These are phyloP conservation scores for Pseudogymnoascus sp. DNA, from an alignment of 2,329 filamentous ascomycete genomes.

Conservation along the genomic window DNA sequence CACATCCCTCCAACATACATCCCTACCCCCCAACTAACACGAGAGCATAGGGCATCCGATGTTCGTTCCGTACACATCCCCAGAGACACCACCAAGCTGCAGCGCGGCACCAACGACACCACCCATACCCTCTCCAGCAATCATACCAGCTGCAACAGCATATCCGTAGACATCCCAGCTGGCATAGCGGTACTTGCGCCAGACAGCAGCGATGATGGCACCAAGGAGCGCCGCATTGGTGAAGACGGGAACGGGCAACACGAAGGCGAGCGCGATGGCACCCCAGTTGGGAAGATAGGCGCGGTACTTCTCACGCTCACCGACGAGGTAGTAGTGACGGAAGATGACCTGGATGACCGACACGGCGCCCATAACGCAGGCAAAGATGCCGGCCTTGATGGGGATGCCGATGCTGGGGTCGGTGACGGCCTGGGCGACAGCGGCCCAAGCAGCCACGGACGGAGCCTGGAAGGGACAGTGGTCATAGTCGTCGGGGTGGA, in stretches of 20 bases:
- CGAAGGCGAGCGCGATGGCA: constrained; percentile 51
- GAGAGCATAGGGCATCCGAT: constrained; percentile 27
- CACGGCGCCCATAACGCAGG: constrained; percentile 47
- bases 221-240: constrained; percentile 53
- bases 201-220: constrained; percentile 43
- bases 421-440: constrained; percentile 56
- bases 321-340: constrained; percentile 48
- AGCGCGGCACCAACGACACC: constrained; percentile 51
- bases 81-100: constrained; percentile 30
- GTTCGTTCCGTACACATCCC: constrained; percentile 28
- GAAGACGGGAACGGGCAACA: constrained; percentile 50
- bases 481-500: constrained; percentile 37
- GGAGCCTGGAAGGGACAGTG: constrained; percentile 54
- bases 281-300: constrained; percentile 56
- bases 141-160: constrained; percentile 52
- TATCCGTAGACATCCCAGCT: constrained; percentile 53
- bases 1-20: not conserved
- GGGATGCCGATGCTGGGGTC: constrained; percentile 50
- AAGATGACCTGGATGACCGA: constrained; percentile 45
- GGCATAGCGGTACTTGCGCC: constrained; percentile 46
- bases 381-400: constrained; percentile 47
- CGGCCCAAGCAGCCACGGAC: constrained; percentile 59
- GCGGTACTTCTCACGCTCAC: constrained; percentile 46
- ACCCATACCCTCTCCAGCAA: constrained; percentile 57
- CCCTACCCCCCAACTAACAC: not conserved